Base-by-base conservation (phyloP, 768 basidiomycete species). In the Amyloporia xantha region DNA sequence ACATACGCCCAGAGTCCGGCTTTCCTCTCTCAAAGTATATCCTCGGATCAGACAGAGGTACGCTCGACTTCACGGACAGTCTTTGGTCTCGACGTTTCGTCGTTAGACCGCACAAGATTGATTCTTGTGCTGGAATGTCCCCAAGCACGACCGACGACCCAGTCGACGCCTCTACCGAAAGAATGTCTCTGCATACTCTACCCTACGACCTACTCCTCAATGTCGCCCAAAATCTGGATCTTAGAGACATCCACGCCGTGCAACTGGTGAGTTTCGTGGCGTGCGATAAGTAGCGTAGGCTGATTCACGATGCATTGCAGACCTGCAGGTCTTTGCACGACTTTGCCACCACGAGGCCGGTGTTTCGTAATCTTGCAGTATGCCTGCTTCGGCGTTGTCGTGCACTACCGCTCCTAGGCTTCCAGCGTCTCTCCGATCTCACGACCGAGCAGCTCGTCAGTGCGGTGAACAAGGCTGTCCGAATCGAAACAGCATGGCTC, bases 131-230 rank as follows among this genome's bases (percentile, higher is more conserved):
- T n/a, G n/a, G n/a, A n/a, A n/a, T n/a, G n/a, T n/a, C n/a, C n/a
- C n/a, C n/a, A n/a, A n/a, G n/a, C n/a, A n/a, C n/a, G n/a, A n/a
- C n/a, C n/a, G n/a, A n/a, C n/a, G n/a, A n/a, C n/a, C n/a, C n/a
- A n/a, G n/a, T n/a, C n/a, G n/a, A n/a, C n/a, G n/a, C n/a, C n/a
- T n/a, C n/a, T n/a, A n/a, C n/a, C n/a, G 56, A 58, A 12, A 54
- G 50, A 44, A 53, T 68, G 59, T 65, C 66, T 11, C 59, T 75
- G 44, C 61, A 64, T 51, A 70, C 67, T 4, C 68, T 87, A 17
- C 84, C 84, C 0, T 85, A 85, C 63, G 85, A 87, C 68, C 68
- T 86, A 17, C 62, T 87, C 38, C 73, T 86, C 48, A 81, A 82
- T 67, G 77, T 87, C 62, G 76, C 81, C 4, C 73, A 71, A 37